A percentile compares a stretch with the other conserved stretches of the same genome.
Evolutionary conservation across 257 asterid genomes (phyloP).

Genomic region (Solanum chmielewskii): DNA sequence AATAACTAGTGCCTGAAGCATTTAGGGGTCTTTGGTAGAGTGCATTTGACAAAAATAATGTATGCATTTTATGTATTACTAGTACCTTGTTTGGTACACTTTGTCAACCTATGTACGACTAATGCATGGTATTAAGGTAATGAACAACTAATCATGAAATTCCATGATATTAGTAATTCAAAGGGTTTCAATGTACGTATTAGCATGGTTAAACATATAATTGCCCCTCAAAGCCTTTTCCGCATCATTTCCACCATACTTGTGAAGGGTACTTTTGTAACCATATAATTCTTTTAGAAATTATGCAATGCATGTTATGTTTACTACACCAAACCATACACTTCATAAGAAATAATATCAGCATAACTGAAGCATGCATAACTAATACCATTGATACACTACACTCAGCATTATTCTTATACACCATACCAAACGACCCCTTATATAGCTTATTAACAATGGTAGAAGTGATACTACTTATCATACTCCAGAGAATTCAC

Average conservation of each 20-base stretch:
- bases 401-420: not conserved
- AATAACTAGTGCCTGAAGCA: not conserved
- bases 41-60: not conserved
- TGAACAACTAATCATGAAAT: not conserved
- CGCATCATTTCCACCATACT: not conserved
- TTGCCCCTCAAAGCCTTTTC: not conserved
- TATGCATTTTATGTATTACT: not conserved
- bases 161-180: not conserved
- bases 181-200: not conserved
- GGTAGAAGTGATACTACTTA: not conserved
- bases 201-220: not conserved
- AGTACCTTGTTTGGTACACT: not conserved
- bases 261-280: not conserved
- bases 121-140: not conserved
- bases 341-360: not conserved
- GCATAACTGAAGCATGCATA: not conserved
- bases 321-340: not conserved
- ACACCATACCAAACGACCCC: not conserved
- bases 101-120: not conserved
- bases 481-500: not conserved
- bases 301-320: not conserved
- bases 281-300: not conserved
- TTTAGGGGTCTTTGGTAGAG: not conserved
- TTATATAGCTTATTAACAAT: not conserved
- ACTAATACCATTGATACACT: not conserved